A percentile compares a stretch with the other conserved stretches of the same genome.
These are phyloP conservation scores for Colletotrichum orchidophilum DNA, from an alignment of 2,329 filamentous ascomycete species.

Conservation along the genomic window DNA sequence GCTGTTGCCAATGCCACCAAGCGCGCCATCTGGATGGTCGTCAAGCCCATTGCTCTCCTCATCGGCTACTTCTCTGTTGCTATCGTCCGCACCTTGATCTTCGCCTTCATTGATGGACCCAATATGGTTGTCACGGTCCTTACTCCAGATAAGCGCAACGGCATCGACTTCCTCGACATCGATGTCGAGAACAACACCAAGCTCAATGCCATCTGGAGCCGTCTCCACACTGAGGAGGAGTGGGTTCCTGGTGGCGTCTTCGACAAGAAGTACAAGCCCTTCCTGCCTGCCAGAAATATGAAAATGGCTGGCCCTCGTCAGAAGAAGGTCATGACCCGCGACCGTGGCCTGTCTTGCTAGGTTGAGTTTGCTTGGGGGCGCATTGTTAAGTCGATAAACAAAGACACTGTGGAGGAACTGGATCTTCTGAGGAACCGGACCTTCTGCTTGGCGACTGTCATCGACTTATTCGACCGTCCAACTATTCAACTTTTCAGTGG, in stretches of 20 bases:
- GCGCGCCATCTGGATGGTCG: constrained; percentile 2
- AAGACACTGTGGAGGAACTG: background rate
- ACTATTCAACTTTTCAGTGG: background rate
- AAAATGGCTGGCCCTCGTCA: constrained; percentile 24
- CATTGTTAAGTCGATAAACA: background rate
- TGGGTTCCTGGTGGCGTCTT: constrained; percentile 7
- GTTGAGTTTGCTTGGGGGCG: background rate
- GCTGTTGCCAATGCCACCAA: constrained; percentile 1
- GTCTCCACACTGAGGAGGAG: constrained; percentile 2
- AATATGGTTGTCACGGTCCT: background rate
- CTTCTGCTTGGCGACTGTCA: background rate
- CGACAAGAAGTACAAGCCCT: constrained; percentile 32
- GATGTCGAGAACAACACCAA: constrained; percentile 24
- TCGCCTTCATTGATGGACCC: constrained; percentile 28
- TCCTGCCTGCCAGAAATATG: constrained; percentile 7
- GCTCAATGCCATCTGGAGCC: constrained; percentile 25
- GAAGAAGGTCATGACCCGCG: constrained; percentile 21
- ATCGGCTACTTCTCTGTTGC: constrained; percentile 17
- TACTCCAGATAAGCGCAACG: background rate
- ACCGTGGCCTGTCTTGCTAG: constrained; percentile 23
- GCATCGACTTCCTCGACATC: background rate
- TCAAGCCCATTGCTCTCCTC: constrained; percentile 19
- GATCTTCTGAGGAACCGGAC: background rate
- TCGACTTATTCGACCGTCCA: background rate
- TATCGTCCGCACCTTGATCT: constrained; percentile 14